These are phyloP conservation scores for Blastocystis sp. DNA, from an alignment of 352 stramenopile species.

Conservation along the genomic window DNA sequence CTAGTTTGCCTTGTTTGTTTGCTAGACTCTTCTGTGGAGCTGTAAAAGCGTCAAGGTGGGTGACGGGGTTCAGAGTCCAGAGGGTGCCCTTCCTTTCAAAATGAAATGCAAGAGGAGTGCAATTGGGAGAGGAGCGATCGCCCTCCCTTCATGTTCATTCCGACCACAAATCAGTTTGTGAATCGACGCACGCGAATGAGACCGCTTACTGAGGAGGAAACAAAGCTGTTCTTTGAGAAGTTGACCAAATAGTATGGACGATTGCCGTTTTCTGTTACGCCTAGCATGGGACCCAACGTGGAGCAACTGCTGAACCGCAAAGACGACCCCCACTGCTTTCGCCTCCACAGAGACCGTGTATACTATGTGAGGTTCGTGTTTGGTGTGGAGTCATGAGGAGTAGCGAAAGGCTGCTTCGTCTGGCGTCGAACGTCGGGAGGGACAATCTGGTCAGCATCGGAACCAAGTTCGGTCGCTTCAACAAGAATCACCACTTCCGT, in stretches of 20 bases:
- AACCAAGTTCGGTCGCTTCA: slow-evolving; percentile 97
- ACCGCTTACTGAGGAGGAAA: slow-evolving; percentile 96
- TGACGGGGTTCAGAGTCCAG: no score
- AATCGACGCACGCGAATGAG: slow-evolving; percentile 82
- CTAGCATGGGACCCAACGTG: slow-evolving; percentile 91
- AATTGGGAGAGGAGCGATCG: no score
- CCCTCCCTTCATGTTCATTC: no score
- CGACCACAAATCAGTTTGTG: neutral
- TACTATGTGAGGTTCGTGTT: slow-evolving; percentile 86
- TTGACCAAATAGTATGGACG: slow-evolving; percentile 84
- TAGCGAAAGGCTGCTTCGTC: slow-evolving; percentile 87
- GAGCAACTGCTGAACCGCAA: slow-evolving; percentile 93
- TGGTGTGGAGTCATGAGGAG: neutral
- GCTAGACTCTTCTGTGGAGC: no score
- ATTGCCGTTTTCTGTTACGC: neutral
- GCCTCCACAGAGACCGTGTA: slow-evolving; percentile 92
- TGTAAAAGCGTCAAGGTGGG: no score
- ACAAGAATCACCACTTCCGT: slow-evolving; percentile 96
- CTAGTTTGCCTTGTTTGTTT: no score
- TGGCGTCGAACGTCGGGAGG: slow-evolving; percentile 89
- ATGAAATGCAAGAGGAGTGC: no score
- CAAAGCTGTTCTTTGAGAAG: slow-evolving; percentile 96
- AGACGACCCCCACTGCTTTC: slow-evolving; percentile 96
- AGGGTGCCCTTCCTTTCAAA: no score
- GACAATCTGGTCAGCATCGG: slow-evolving; percentile 93